Conservation (phyloP, 768 basidiomycete species). For the Russula olivacea region DNA sequence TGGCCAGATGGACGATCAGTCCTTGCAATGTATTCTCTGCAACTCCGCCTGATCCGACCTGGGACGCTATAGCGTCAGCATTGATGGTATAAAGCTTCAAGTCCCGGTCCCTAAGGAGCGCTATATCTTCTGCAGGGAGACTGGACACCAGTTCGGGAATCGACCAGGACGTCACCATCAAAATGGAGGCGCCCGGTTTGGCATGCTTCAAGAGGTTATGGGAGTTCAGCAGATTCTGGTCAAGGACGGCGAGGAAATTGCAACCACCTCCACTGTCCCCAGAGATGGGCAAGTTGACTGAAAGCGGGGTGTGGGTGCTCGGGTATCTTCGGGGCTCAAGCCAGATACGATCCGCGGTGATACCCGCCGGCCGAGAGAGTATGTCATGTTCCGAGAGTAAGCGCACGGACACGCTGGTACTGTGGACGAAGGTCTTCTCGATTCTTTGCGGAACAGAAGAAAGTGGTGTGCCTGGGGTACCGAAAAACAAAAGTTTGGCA, state of each 20-base stretch:
- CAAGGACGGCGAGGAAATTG: constrained; percentile 72
- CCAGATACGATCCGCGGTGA: constrained; percentile 63
- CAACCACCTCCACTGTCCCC: constrained; percentile 41
- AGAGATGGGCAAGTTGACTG: constrained; percentile 53
- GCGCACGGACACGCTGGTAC: constrained; percentile 48
- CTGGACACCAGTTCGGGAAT: constrained; percentile 65
- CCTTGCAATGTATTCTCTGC: constrained; percentile 43
- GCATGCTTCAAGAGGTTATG: constrained; percentile 68
- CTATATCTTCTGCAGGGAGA: constrained; percentile 47
- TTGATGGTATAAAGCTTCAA: constrained; percentile 58
- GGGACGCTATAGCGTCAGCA: constrained; percentile 45
- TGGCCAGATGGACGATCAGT: constrained; percentile 66
- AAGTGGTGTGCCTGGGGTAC: constrained; percentile 50
- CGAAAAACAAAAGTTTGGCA: constrained; percentile 57
- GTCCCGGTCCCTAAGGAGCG: constrained; percentile 45
- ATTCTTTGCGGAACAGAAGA: constrained; percentile 44
- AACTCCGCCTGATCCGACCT: constrained; percentile 34
- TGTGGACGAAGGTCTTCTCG: constrained; percentile 53
- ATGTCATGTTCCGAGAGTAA: constrained; percentile 67
- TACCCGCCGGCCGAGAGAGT: constrained; percentile 66
- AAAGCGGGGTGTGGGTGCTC: constrained; percentile 44
- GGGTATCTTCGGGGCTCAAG: constrained; percentile 44
- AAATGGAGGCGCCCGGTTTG: constrained; percentile 59
- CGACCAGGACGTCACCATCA: constrained; percentile 73
- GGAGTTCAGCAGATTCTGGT: constrained; percentile 69